These are phyloP conservation scores for Cyberlindnera mycetangii DNA, from an alignment of 805 yeast species.

Conservation along the genomic window DNA sequence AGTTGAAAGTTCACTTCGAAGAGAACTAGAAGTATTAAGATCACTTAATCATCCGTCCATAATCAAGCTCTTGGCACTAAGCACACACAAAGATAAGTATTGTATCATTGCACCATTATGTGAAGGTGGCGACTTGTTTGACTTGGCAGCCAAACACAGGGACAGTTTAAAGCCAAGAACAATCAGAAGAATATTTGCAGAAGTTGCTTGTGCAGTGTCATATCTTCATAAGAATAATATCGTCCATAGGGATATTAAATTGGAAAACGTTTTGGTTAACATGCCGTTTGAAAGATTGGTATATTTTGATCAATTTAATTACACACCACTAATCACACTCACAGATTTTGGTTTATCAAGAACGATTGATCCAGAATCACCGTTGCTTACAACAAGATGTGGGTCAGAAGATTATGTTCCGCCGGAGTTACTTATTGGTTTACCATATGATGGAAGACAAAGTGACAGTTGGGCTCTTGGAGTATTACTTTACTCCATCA, in stretches of 20 bases:
- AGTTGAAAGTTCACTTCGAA: conserved; percentile 56
- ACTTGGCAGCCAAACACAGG: conserved; percentile 48
- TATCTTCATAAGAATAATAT: conserved; percentile 67
- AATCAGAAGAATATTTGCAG: conserved; percentile 63
- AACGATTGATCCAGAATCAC: conserved; percentile 54
- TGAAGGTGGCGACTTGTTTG: conserved; percentile 81
- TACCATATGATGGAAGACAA: conserved; percentile 85
- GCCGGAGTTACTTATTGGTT: conserved; percentile 89
- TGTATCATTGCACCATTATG: conserved; percentile 71
- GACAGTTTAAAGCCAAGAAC: conserved; percentile 44
- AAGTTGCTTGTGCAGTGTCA: conserved; percentile 63
- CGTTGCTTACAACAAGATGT: conserved; percentile 79
- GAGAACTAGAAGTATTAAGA: conserved; percentile 71
- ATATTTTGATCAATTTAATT: conserved; percentile 14
- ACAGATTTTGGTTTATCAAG: conserved; percentile 92
- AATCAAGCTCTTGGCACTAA: conserved; percentile 53
- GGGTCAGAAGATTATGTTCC: conserved; percentile 97
- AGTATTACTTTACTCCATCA: conserved; percentile 76
- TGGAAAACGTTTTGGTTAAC: conserved; percentile 73
- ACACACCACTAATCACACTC: conserved; percentile 48
- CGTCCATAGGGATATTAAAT: conserved; percentile 88
- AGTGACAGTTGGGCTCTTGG: conserved; percentile 97
- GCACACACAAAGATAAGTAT: conserved; percentile 28
- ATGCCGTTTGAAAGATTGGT: conserved; percentile 33
- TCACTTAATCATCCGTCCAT: conserved; percentile 66